These are phyloP conservation scores for Mariannaea sp. DNA, from an alignment of 2,329 filamentous ascomycete species.

Conservation along the genomic window DNA sequence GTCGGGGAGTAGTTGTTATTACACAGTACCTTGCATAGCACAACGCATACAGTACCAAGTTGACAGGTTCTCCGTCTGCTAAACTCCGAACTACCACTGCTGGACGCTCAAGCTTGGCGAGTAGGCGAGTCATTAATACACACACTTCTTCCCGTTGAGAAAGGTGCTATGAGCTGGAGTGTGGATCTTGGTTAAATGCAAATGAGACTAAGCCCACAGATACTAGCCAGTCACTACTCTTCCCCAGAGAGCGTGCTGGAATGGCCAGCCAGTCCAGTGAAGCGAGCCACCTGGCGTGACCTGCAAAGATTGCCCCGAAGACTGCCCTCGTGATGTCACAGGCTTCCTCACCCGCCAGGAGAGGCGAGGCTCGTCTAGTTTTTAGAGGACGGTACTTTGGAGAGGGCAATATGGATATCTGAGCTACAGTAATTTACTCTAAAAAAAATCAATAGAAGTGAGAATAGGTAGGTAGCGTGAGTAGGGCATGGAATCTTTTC, in stretches of 20 bases:
- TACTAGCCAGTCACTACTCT: conserved; percentile 15
- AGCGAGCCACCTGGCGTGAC: background rate
- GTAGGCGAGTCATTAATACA: background rate
- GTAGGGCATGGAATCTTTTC: background rate
- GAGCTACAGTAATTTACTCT: too few species aligned
- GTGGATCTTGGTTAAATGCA: background rate
- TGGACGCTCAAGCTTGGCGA: too few species aligned
- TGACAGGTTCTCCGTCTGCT: too few species aligned
- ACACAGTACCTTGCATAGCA: too few species aligned
- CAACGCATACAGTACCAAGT: too few species aligned
- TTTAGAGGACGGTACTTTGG: too few species aligned
- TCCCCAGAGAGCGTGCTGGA: conserved; percentile 16
- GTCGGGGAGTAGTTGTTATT: too few species aligned
- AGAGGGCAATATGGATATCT: too few species aligned
- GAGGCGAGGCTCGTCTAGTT: too few species aligned
- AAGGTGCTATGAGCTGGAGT: background rate
- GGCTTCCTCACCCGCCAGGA: too few species aligned
- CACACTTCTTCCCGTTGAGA: background rate
- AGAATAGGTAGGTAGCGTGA: background rate
- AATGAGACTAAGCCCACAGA: background rate
- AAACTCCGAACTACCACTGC: too few species aligned
- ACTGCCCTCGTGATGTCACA: background rate
- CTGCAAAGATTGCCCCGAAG: background rate
- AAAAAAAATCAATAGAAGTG: too few species aligned
- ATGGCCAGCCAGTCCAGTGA: background rate